Evolutionary conservation across 1,139 yeast species (phyloP).

Genomic region (Hyphopichia fennica): DNA sequence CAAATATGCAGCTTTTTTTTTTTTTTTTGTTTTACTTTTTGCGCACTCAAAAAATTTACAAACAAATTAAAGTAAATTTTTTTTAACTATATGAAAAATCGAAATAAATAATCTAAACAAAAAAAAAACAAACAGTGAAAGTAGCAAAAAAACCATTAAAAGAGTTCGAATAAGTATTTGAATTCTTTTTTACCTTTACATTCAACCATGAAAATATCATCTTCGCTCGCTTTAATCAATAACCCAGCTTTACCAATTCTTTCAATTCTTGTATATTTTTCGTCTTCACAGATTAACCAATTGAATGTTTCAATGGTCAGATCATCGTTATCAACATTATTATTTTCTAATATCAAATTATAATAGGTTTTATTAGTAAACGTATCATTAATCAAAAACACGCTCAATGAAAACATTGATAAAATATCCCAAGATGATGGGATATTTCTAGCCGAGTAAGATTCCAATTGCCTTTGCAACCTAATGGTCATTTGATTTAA

Average conservation of each 20-base stretch:
- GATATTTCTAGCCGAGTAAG: slow-evolving; percentile 27
- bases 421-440: slow-evolving; percentile 47
- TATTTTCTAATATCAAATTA: slow-evolving; percentile 27
- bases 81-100: too few relatives aligned
- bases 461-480: slow-evolving; percentile 38
- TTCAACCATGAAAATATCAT: slow-evolving; percentile 43
- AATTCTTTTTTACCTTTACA: slow-evolving; percentile 48
- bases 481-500: slow-evolving; percentile 36
- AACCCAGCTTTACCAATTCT: slow-evolving; percentile 49
- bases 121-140: not conserved
- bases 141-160: slow-evolving; percentile 12
- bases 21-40: too few relatives aligned
- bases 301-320: slow-evolving; percentile 18
- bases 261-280: slow-evolving; percentile 30
- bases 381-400: slow-evolving; percentile 28
- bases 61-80: too few relatives aligned
- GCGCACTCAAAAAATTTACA: too few relatives aligned
- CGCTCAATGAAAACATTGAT: slow-evolving; percentile 37
- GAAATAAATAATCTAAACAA: not conserved
- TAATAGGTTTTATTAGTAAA: slow-evolving; percentile 27
- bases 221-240: slow-evolving; percentile 33
- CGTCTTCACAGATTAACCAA: slow-evolving; percentile 40
- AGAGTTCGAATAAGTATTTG: slow-evolving; percentile 32
- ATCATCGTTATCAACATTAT: slow-evolving; percentile 10
- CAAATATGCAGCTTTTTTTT: too few relatives aligned